These are phyloP conservation scores for Auriscalpium microsporum DNA, from an alignment of 768 basidiomycete species.

Conservation along the genomic window DNA sequence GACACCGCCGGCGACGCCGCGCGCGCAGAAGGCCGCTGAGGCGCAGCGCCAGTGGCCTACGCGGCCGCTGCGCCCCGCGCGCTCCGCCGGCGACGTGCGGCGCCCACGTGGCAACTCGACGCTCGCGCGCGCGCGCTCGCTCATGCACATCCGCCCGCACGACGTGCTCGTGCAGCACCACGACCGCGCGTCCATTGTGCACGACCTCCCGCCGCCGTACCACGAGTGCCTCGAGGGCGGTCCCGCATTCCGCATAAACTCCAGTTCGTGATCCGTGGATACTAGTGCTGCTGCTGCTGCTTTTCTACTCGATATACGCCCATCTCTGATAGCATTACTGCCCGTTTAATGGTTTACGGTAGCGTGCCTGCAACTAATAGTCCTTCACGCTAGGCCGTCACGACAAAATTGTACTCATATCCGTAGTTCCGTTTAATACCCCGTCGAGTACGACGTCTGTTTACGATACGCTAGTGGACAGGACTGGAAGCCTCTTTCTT, in stretches of 20 bases:
- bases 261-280: background rate
- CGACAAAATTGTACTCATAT: too few relatives aligned
- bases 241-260: background rate
- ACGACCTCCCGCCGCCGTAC: slow-evolving; percentile 12
- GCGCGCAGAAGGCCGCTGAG: background rate
- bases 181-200: background rate
- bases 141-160: background rate
- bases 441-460: too few relatives aligned
- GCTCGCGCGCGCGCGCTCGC: slow-evolving; percentile 1
- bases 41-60: background rate
- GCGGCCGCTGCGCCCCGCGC: background rate
- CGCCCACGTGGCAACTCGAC: background rate
- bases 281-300: too few relatives aligned
- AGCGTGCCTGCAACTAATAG: too few relatives aligned
- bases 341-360: too few relatives aligned
- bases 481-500: too few relatives aligned
- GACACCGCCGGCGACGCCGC: background rate
- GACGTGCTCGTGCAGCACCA: slow-evolving; percentile 5
- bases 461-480: too few relatives aligned
- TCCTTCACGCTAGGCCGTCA: too few relatives aligned
- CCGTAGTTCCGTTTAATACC: too few relatives aligned
- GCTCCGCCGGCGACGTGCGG: slow-evolving; percentile 5
- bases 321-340: too few relatives aligned
- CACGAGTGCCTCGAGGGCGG: slow-evolving; percentile 3
- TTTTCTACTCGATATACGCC: too few relatives aligned